Evolutionary conservation across 2,329 filamentous ascomycete species (phyloP), one percentile per base, ranked within the genome.

Genomic region (Xylaria sp.): DNA sequence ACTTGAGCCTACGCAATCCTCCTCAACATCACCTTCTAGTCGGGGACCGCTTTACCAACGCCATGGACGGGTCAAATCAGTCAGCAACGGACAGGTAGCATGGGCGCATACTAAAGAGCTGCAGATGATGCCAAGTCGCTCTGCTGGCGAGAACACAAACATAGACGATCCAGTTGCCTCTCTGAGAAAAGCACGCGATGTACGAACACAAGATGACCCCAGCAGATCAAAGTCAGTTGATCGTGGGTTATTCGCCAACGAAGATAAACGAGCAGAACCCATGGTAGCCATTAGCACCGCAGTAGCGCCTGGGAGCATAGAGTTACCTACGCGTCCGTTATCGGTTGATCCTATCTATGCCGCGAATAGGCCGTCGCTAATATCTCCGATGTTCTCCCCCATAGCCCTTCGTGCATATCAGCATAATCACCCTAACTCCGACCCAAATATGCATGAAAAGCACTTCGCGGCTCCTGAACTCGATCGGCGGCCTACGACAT

Each of bases 141-240:
- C 85, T 1, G 75, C 76, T 5, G 75, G 76, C 34, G 80, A 81
- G 8, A 77, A 57, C 19, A 64, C 74, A 19, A 72, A 73, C 4
- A 65, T 69, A n/a, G 80, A 82, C 42, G 78, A 82, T 58, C 78
- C 76, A 11, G 81, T 87, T 60, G 85, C 82, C 6, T 79, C 83
- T 1, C 77, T 81, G 24, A 79, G 82, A 24, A 83, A 81, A 66
- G 77, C 80, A 7, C 81, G 82, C 2, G 82, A 84, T 34, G 74
- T 81, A 32, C 75, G 80, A 65, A 61, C 76, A 48, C 53, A 74
- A 50, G 85, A 87, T 48, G 84, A 86, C 42, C 79, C 80, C 24
- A 82, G 84, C 1, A 84, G 90, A 42, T 86, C 88, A 4, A 85
- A 84, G 36, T 93, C 91, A 0, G 88, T 89, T 6, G 91, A 93